Conservation (phyloP, 1,284 basidiomycete species). For the Gomphus bonarii region DNA sequence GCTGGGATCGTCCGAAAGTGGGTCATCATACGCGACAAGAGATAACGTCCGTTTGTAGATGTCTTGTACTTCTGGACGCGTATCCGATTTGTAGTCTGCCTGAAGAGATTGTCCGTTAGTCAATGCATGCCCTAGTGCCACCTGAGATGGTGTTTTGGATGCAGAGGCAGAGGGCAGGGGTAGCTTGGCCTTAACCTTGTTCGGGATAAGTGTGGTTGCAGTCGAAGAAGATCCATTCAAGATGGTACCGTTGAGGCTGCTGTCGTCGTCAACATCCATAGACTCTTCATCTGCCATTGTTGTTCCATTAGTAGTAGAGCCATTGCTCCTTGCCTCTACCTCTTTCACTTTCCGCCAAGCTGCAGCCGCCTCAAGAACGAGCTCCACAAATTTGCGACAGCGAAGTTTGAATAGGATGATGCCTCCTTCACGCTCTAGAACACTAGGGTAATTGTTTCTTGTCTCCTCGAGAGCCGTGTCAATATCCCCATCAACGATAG, state of each 20-base stretch:
- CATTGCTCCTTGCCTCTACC: constrained; percentile 2
- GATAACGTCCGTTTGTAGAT: constrained; percentile 65
- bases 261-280: constrained; percentile 40
- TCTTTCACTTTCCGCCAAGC: constrained; percentile 19
- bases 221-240: constrained; percentile 13
- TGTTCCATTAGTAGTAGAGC: constrained; percentile 10
- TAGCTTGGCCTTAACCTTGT: constrained; percentile 11
- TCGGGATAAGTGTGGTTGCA: constrained; percentile 13
- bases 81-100: constrained; percentile 52
- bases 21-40: constrained; percentile 70
- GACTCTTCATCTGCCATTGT: constrained; percentile 19
- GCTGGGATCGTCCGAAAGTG: constrained; percentile 38
- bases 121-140: constrained; percentile 54
- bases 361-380: constrained; percentile 58
- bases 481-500: constrained; percentile 59
- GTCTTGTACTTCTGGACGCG: constrained; percentile 47
- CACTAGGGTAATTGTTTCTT: constrained; percentile 43
- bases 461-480: constrained; percentile 56
- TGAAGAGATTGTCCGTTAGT: constrained; percentile 60
- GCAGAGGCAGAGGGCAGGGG: constrained; percentile 16
- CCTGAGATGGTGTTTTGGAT: constrained; percentile 31
- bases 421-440: constrained; percentile 55
- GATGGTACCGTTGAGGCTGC: constrained; percentile 7
- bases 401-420: constrained; percentile 66
- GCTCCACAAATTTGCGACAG: constrained; percentile 75